These are phyloP conservation scores for Penicillium ucsense DNA, from an alignment of 495 filamentous ascomycete genomes.

Conservation along the genomic window DNA sequence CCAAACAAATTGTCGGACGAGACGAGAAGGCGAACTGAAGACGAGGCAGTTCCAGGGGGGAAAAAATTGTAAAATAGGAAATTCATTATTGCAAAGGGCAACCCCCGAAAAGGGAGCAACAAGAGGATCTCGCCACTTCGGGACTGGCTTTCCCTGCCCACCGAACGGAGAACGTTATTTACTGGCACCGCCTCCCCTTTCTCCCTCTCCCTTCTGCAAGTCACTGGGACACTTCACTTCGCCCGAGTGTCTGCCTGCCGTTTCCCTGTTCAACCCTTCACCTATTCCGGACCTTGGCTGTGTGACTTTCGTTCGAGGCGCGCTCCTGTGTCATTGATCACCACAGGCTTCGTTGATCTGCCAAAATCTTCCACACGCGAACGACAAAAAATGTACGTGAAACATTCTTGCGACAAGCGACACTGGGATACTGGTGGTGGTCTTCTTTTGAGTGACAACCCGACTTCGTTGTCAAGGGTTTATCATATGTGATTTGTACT, in stretches of 20 bases:
- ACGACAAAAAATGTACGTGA: background rate
- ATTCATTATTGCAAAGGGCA: conserved; percentile 10
- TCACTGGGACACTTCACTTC: background rate
- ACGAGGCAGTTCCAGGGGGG: too few species aligned
- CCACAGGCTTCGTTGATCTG: background rate
- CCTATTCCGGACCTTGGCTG: too few species aligned
- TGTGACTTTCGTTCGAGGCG: too few species aligned
- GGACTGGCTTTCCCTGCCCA: conserved; percentile 12
- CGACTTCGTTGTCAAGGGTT: too few species aligned
- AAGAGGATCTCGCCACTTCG: conserved; percentile 35
- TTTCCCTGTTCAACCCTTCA: background rate
- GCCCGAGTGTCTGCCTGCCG: background rate
- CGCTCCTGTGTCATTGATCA: too few species aligned
- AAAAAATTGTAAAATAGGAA: too few species aligned
- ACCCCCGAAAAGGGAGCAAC: background rate
- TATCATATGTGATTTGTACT: too few species aligned
- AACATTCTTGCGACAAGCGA: too few species aligned
- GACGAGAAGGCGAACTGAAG: too few species aligned
- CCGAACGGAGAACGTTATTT: background rate
- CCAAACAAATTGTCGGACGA: too few species aligned
- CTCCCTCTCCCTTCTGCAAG: background rate
- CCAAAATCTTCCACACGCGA: background rate
- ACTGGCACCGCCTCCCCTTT: background rate
- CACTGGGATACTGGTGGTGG: too few species aligned
- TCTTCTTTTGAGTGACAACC: background rate